Conservation (phyloP, 164 flowering plant species). For the Tetrastigma voinierianum region DNA sequence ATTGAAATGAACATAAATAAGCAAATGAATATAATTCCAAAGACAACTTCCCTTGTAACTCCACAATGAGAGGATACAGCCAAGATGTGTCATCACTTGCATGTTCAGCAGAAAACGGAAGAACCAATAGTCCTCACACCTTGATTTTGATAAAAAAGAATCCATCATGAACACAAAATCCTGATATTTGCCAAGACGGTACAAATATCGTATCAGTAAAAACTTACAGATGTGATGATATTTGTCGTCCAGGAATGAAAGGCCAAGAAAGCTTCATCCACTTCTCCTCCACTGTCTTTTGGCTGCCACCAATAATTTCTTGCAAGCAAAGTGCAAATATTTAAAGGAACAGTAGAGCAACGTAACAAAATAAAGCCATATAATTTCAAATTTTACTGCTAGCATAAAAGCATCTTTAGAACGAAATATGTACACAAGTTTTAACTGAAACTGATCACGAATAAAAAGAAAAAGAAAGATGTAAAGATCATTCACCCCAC, state of each 20-base stretch:
- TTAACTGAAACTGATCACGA: neutral
- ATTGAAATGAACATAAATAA: too few species aligned
- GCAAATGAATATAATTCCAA: too few species aligned
- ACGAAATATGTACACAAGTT: neutral
- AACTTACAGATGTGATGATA: constrained; percentile 3
- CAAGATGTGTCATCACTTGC: too few species aligned
- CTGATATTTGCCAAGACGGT: neutral
- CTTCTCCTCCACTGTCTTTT: neutral
- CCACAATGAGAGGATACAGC: too few species aligned
- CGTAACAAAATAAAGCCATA: neutral
- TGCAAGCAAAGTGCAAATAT: constrained; percentile 3
- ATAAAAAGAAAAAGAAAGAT: neutral
- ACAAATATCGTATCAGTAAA: neutral
- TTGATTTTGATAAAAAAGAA: neutral
- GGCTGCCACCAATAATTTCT: constrained; percentile 7
- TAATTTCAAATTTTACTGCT: neutral
- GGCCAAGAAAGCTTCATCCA: neutral
- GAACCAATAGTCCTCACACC: neutral
- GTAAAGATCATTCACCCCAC: constrained; percentile 1
- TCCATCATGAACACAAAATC: neutral
- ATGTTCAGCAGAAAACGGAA: too few species aligned
- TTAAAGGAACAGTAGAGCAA: neutral
- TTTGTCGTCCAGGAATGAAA: neutral
- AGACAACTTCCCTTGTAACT: too few species aligned
- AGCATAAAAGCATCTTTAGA: neutral